A percentile compares a stretch with the other conserved stretches of the same genome.
phyloP scores from a whole-genome alignment of 768 basidiomycete species.

The Russula foetens region DNA sequence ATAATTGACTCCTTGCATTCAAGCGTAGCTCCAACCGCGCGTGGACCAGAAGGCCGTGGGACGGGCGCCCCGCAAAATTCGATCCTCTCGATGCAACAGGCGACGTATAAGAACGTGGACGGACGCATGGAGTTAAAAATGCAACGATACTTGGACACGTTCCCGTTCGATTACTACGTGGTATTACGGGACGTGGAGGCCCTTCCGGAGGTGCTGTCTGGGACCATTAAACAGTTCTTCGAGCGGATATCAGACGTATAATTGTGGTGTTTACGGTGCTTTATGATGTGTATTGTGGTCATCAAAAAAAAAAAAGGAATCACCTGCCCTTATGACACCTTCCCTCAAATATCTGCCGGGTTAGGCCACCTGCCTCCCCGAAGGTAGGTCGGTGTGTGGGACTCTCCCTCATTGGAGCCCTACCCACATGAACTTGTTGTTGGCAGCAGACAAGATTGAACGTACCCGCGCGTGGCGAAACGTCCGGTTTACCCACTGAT shows the following conservation, averaged over 20 bases:
- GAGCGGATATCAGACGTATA: constrained; percentile 63
- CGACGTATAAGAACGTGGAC: constrained; percentile 72
- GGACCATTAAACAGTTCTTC: constrained; percentile 88
- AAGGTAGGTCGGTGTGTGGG: too few relatives aligned
- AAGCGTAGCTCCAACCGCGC: constrained; percentile 23
- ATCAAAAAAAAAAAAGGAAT: too few relatives aligned
- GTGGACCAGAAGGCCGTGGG: not conserved
- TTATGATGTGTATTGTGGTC: too few relatives aligned
- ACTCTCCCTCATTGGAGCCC: too few relatives aligned
- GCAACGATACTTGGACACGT: constrained; percentile 86
- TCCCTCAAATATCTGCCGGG: too few relatives aligned
- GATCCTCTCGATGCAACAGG: constrained; percentile 90
- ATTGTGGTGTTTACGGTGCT: constrained; percentile 29
- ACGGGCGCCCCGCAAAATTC: constrained; percentile 45
- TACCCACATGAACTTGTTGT: too few relatives aligned
- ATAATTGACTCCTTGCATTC: constrained; percentile 83
- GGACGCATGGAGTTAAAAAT: constrained; percentile 83
- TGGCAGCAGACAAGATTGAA: too few relatives aligned
- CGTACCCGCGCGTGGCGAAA: too few relatives aligned
- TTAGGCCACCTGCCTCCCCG: too few relatives aligned
- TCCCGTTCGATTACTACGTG: constrained; percentile 97
- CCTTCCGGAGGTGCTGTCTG: constrained; percentile 81
- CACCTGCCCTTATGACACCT: too few relatives aligned
- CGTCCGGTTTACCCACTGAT: too few relatives aligned
- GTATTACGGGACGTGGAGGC: constrained; percentile 88